A percentile compares a stretch with the other conserved stretches of the same genome.
Evolutionary conservation across 768 basidiomycete genomes (phyloP).

Genomic region (Tylopilus rubrobrunneus): DNA sequence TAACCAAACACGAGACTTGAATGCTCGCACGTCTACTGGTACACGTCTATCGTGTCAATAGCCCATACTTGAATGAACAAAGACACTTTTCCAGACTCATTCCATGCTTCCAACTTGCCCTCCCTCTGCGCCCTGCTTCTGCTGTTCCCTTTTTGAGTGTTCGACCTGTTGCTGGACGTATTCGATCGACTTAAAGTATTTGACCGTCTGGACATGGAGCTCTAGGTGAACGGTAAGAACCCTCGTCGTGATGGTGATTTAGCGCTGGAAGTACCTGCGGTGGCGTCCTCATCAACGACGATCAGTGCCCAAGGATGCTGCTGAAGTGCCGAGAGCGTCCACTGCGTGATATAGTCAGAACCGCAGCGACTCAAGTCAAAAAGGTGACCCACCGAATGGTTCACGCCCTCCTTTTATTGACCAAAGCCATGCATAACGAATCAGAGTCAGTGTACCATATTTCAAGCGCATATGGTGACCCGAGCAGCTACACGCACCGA

Average conservation of each 20-base stretch:
- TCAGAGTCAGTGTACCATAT: neutral
- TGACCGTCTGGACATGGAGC: conserved; percentile 84
- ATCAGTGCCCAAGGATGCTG: conserved; percentile 86
- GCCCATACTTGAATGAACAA: neutral
- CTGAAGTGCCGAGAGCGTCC: conserved; percentile 85
- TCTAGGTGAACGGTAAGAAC: conserved; percentile 38
- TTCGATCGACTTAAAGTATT: conserved; percentile 90
- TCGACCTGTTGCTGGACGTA: conserved; percentile 84
- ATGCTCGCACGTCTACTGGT: no score
- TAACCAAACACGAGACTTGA: no score
- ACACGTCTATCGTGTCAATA: neutral
- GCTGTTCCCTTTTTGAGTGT: conserved; percentile 35
- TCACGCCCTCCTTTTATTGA: conserved; percentile 77
- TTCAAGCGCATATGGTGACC: neutral
- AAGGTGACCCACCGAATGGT: conserved; percentile 59
- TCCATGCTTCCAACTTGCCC: conserved; percentile 46
- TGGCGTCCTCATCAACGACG: conserved; percentile 87
- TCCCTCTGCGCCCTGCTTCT: conserved; percentile 34
- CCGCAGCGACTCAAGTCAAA: neutral
- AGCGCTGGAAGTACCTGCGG: conserved; percentile 49
- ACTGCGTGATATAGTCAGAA: conserved; percentile 33
- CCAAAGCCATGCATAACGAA: neutral
- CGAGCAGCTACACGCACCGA: conserved; percentile 48
- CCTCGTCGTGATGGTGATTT: neutral
- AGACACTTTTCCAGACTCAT: conserved; percentile 15